These are phyloP conservation scores for Collybiopsis luxurians DNA, from an alignment of 768 basidiomycete genomes.

Conservation along the genomic window DNA sequence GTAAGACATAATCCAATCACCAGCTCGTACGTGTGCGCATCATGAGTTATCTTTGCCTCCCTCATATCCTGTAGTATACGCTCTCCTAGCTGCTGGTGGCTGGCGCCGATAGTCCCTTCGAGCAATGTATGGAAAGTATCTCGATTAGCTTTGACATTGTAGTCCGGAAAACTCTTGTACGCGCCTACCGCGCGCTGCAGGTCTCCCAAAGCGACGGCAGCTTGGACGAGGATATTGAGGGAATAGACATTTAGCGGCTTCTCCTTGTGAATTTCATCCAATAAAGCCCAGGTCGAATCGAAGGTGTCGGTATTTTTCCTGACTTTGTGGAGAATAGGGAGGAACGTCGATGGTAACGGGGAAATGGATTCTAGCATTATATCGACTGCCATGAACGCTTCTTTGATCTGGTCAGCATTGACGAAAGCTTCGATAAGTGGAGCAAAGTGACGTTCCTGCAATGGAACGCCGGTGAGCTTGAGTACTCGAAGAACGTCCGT, in stretches of 20 bases:
- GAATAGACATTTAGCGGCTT: slow-evolving; percentile 52
- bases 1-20: slow-evolving; percentile 71
- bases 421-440: slow-evolving; percentile 76
- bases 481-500: slow-evolving; percentile 61
- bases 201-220: slow-evolving; percentile 58
- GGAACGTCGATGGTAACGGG: slow-evolving; percentile 49
- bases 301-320: slow-evolving; percentile 46
- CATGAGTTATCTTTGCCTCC: slow-evolving; percentile 48
- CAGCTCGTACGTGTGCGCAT: slow-evolving; percentile 60
- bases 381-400: slow-evolving; percentile 58
- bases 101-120: slow-evolving; percentile 54
- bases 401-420: slow-evolving; percentile 50
- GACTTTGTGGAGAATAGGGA: slow-evolving; percentile 51
- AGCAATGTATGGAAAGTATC: slow-evolving; percentile 72
- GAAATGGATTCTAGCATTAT: slow-evolving; percentile 56
- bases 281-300: slow-evolving; percentile 60
- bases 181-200: slow-evolving; percentile 74
- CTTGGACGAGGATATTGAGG: slow-evolving; percentile 67
- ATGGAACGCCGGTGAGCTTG: slow-evolving; percentile 40
- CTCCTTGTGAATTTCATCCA: slow-evolving; percentile 58
- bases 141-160: slow-evolving; percentile 53
- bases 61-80: slow-evolving; percentile 67
- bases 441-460: slow-evolving; percentile 74
- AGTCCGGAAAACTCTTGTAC: slow-evolving; percentile 62
- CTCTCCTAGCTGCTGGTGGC: slow-evolving; percentile 67